Percentiles rank a stretch among this genome's conserved stretches.
Evolutionary conservation across 208 protist species (phyloP).

Genomic region (Blastocrithidia nonstop): DNA sequence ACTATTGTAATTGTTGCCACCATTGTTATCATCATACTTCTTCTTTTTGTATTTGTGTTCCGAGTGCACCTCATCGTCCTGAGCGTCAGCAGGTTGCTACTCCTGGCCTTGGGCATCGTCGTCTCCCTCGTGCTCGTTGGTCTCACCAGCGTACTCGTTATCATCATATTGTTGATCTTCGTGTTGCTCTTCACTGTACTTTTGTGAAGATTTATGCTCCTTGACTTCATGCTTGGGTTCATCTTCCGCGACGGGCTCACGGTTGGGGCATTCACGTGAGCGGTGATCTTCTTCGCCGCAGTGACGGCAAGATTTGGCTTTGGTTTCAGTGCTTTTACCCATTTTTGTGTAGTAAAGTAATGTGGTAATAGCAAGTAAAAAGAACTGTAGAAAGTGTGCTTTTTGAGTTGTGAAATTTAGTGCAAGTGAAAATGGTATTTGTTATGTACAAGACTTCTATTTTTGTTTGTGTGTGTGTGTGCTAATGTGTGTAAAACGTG

Average conservation of each 20-base stretch:
- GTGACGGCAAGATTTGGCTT: slow-evolving; percentile 31
- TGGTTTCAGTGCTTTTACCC: neutral
- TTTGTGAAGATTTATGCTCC: too few relatives aligned
- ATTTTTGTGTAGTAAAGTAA: slow-evolving; percentile 14
- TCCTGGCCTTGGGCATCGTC: slow-evolving; percentile 12
- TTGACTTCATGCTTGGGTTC: too few relatives aligned
- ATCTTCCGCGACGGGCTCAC: too few relatives aligned
- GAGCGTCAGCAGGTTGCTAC: slow-evolving; percentile 53
- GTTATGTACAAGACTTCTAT: neutral
- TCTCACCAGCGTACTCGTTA: too few relatives aligned
- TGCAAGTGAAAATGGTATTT: too few relatives aligned
- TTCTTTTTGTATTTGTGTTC: slow-evolving; percentile 47
- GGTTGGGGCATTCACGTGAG: slow-evolving; percentile 64
- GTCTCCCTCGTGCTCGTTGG: too few relatives aligned
- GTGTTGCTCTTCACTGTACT: too few relatives aligned
- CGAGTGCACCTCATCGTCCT: slow-evolving; percentile 43
- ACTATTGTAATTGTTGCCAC: slow-evolving; percentile 4
- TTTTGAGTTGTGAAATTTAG: neutral
- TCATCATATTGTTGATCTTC: too few relatives aligned
- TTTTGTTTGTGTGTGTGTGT: neutral
- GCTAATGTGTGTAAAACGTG: neutral
- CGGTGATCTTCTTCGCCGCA: slow-evolving; percentile 79
- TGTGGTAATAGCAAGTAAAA: slow-evolving; percentile 1
- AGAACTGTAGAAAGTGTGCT: slow-evolving; percentile 1
- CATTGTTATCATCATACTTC: slow-evolving; percentile 4